A percentile compares a stretch with the other conserved stretches of the same genome.
Conservation (phyloP, 1,139 yeast species). For the Candida tropicalis region DNA sequence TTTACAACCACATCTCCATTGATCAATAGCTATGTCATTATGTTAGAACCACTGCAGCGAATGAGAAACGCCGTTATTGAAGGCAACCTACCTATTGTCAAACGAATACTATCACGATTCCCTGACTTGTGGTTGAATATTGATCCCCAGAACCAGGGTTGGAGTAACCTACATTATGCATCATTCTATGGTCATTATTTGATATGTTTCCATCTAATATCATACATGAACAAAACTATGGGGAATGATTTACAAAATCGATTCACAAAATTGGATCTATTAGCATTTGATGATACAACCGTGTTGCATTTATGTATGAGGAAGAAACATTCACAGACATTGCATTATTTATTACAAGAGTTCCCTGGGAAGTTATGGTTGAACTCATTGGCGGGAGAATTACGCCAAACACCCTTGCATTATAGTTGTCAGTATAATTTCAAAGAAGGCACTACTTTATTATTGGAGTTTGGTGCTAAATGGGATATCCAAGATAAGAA, state of each 20-base stretch:
- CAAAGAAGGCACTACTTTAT: constrained; percentile 66
- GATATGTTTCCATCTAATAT: constrained; percentile 63
- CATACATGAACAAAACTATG: constrained; percentile 31
- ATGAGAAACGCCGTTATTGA: constrained; percentile 73
- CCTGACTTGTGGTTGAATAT: constrained; percentile 79
- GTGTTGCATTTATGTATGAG: constrained; percentile 76
- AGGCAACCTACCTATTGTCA: constrained; percentile 74
- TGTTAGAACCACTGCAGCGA: constrained; percentile 68
- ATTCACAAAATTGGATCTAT: constrained; percentile 32
- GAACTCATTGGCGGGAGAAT: constrained; percentile 49
- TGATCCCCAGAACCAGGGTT: constrained; percentile 70
- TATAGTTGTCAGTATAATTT: constrained; percentile 69
- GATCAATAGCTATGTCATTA: constrained; percentile 17
- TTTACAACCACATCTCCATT: background rate
- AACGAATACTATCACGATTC: constrained; percentile 67
- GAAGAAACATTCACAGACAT: constrained; percentile 71
- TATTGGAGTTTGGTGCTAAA: constrained; percentile 83
- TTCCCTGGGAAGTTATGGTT: constrained; percentile 70
- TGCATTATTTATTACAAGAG: constrained; percentile 80
- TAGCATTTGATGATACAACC: constrained; percentile 68
- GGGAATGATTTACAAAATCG: constrained; percentile 20
- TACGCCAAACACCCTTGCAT: constrained; percentile 72
- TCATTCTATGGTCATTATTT: constrained; percentile 79
- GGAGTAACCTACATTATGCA: constrained; percentile 90
- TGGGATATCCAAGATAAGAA: constrained; percentile 57